Base-by-base conservation (phyloP, 768 basidiomycete genomes). In the Cystobasidium ongulense region DNA sequence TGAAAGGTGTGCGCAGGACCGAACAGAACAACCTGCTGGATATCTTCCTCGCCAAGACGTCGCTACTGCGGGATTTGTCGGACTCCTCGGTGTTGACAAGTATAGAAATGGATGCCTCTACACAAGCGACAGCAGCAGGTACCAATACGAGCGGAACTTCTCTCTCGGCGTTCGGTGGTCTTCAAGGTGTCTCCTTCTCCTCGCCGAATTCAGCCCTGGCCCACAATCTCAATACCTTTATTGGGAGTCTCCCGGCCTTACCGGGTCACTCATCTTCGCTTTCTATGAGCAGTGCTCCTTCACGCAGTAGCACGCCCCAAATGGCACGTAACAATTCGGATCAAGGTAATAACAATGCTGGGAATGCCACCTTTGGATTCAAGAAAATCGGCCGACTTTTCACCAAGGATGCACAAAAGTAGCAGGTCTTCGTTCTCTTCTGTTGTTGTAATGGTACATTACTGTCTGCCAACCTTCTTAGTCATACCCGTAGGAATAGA, bases 1-100 rank as follows among this genome's bases (percentile, higher is more conserved):
- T 80, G 66, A 80, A 80, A 74, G 96, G 96, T 7, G 92, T 92
- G 0, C 88, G 90, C 0, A 90, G 91, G 75, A 80, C 83, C 1
- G 88, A 90, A 65, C 93, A 98, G 82, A 92, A 93, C 81, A 87
- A 87, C 77, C 87, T 99, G 17, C 85, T 95, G 43, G 94, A 98
- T 80, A 86, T 88, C 25, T 99, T 98, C 83, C 84, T 97, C 46
- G 89, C 90, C 7, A 89, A 91, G 71, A 97, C 95, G 36, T 95
- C 95, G 77, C 93, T 90, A 3, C 91, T 92, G 80, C 85, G 87
- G 31, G 92, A 97, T 67, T 85, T 99, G 17, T 87, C 90, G 75
- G 88, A 86, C 80, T 89, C 90, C 0, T 98, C 96, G 0, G 97
- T 99, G 85, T 86, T 99, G 36, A 89, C 92, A 0, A 86, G 88